These are phyloP conservation scores for Crataegus laevigata DNA, from an alignment of 306 rosid genomes.

Conservation along the genomic window DNA sequence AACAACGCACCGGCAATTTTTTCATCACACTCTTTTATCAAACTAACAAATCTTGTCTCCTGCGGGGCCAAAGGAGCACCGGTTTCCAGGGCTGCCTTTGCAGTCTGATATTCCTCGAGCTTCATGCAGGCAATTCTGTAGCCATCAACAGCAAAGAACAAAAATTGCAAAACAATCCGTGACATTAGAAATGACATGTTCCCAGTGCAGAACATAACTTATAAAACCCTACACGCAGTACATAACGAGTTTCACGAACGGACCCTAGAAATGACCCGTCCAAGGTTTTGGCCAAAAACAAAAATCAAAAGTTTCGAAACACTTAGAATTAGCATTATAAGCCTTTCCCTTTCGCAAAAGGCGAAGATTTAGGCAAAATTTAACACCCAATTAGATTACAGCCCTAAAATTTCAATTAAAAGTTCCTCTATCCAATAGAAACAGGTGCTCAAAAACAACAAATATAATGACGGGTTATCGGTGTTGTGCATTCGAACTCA, in stretches of 20 bases:
- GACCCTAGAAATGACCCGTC: background rate
- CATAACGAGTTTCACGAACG: background rate
- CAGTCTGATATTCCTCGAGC: constrained; percentile 90
- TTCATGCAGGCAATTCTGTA: constrained; percentile 71
- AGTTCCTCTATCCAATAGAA: background rate
- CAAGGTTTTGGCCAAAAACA: background rate
- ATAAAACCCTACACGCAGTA: background rate
- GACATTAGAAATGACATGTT: background rate
- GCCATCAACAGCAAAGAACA: constrained; percentile 1
- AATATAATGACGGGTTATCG: background rate
- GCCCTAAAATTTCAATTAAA: background rate
- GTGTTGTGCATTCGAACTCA: constrained; percentile 14
- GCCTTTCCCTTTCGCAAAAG: background rate
- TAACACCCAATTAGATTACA: background rate
- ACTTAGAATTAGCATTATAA: background rate
- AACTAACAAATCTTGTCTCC: constrained; percentile 41
- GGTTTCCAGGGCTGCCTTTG: constrained; percentile 58
- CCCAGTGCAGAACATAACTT: background rate
- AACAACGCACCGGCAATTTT: constrained; percentile 51
- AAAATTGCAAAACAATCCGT: background rate
- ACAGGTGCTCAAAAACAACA: background rate
- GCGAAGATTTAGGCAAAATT: background rate
- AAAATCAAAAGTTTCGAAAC: background rate
- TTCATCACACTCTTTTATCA: constrained; percentile 63
- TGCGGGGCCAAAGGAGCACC: constrained; percentile 59